A percentile compares a stretch with the other conserved stretches of the same genome.
phyloP scores from a whole-genome alignment of 768 basidiomycete species.

The Xerocomellus chrysenteron region DNA sequence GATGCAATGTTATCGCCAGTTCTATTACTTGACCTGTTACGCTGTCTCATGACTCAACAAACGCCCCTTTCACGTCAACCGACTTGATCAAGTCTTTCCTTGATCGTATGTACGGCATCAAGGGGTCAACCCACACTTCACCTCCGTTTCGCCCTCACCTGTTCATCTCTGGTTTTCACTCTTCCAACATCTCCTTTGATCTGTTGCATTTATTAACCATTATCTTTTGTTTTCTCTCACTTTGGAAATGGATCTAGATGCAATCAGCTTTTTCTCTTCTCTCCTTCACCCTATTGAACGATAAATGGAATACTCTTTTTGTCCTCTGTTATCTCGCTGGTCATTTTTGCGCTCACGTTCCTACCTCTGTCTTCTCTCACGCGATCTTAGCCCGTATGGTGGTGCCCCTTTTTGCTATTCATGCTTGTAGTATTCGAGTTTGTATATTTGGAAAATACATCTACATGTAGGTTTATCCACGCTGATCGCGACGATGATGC shows the following conservation, averaged over 20 bases:
- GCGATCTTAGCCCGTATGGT: background rate
- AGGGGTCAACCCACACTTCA: background rate
- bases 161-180: background rate
- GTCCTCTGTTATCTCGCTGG: background rate
- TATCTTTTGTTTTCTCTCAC: background rate
- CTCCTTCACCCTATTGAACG: background rate
- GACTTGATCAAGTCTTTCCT: background rate
- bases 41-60: constrained; percentile 4
- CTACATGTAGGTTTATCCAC: constrained; percentile 3
- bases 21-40: constrained; percentile 10
- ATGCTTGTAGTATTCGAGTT: constrained; percentile 3
- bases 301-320: background rate
- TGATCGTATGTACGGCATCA: background rate
- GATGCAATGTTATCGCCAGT: constrained; percentile 13
- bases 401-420: background rate
- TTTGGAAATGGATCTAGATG: constrained; percentile 15
- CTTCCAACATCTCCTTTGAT: background rate
- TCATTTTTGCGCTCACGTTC: background rate
- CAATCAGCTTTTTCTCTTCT: background rate
- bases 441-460: constrained; percentile 4
- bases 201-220: constrained; percentile 1
- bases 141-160: background rate
- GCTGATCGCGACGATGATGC: background rate
- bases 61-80: background rate
- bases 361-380: background rate